phyloP scores from a whole-genome alignment of 2,329 filamentous ascomycete species.

The Zasmidium citrigriseum region DNA sequence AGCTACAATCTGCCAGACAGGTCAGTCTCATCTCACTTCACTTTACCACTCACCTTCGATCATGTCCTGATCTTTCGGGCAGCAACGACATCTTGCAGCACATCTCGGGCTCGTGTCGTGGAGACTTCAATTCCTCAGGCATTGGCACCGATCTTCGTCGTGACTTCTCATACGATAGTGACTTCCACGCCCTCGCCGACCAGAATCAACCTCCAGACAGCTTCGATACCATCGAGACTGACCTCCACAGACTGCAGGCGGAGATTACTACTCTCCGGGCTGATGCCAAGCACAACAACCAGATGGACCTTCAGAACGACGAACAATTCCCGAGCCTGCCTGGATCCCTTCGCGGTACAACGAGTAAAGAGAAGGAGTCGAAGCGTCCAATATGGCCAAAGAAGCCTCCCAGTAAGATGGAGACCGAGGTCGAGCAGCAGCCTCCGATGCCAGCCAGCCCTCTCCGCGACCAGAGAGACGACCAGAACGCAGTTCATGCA shows the following conservation, averaged over 20 bases:
- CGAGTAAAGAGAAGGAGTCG: too few relatives aligned
- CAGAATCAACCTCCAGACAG: slow-evolving; percentile 6
- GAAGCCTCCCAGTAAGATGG: too few relatives aligned
- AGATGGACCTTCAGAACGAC: slow-evolving; percentile 6
- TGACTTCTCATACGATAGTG: slow-evolving; percentile 4
- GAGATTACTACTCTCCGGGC: background rate
- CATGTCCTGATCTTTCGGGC: slow-evolving; percentile 10
- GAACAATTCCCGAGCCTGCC: background rate
- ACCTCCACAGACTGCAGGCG: background rate
- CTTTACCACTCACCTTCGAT: background rate
- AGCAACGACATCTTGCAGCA: slow-evolving; percentile 25
- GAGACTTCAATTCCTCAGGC: slow-evolving; percentile 14
- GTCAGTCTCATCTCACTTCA: slow-evolving; percentile 11
- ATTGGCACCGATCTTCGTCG: slow-evolving; percentile 14
- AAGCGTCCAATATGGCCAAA: too few relatives aligned
- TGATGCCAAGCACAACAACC: too few relatives aligned
- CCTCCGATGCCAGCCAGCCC: too few relatives aligned
- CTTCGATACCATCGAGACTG: slow-evolving; percentile 4
- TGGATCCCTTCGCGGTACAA: too few relatives aligned
- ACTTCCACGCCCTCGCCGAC: background rate
- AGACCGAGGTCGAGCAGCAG: too few relatives aligned
- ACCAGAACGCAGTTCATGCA: too few relatives aligned
- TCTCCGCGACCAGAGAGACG: too few relatives aligned
- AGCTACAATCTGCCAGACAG: slow-evolving; percentile 22
- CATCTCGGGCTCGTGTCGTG: slow-evolving; percentile 17